These are phyloP conservation scores for Melaleuca alternifolia DNA, from an alignment of 345 rosid species.

Conservation along the genomic window DNA sequence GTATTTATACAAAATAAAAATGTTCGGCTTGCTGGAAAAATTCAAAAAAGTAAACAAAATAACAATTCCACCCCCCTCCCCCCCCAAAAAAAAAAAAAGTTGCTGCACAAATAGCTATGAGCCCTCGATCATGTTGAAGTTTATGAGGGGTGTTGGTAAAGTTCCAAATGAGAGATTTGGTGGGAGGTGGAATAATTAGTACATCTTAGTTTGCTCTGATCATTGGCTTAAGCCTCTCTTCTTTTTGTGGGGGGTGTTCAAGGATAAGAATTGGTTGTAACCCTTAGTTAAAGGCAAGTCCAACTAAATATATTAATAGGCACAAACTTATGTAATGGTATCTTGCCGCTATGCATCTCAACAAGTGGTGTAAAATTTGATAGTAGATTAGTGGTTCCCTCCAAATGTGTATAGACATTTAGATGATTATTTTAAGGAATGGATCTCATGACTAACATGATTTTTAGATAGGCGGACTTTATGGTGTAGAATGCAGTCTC, in stretches of 20 bases:
- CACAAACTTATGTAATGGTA: background rate
- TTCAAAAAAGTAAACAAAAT: background rate
- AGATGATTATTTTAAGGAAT: background rate
- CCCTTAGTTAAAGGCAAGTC: background rate
- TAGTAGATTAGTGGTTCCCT: background rate
- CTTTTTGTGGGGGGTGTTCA: no score
- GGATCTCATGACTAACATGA: background rate
- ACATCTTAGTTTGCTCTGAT: background rate
- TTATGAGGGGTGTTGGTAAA: background rate
- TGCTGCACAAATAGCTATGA: background rate
- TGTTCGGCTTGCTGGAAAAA: background rate
- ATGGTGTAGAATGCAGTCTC: background rate
- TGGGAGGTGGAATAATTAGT: background rate
- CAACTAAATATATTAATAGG: background rate
- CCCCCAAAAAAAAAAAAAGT: background rate
- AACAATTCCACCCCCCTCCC: no score
- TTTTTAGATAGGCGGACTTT: background rate
- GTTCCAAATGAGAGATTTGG: background rate
- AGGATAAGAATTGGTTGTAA: background rate
- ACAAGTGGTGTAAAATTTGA: background rate
- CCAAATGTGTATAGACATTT: background rate
- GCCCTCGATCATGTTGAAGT: background rate
- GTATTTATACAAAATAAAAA: background rate
- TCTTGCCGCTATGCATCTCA: background rate
- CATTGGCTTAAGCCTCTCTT: background rate